Evolutionary conservation across 2,329 filamentous ascomycete species (phyloP).

Genomic region (Aspergillus sergii): DNA sequence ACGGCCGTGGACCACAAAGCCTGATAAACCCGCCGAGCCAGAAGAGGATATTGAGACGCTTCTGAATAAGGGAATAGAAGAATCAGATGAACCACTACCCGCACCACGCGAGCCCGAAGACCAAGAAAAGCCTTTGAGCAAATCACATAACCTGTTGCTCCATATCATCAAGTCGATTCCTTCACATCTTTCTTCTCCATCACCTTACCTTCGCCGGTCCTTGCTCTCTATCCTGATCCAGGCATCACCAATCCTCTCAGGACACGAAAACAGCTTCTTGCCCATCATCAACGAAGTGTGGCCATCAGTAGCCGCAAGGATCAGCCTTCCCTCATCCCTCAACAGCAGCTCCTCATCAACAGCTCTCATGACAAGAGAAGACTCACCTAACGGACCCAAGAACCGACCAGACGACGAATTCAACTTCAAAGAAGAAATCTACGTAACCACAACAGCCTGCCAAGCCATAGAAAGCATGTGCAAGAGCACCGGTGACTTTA

Average conservation of each 20-base stretch:
- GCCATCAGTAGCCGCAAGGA: slow-evolving; percentile 66
- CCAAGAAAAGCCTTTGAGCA: slow-evolving; percentile 64
- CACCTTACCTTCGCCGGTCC: slow-evolving; percentile 74
- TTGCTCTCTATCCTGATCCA: slow-evolving; percentile 76
- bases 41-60: slow-evolving; percentile 1
- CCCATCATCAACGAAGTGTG: slow-evolving; percentile 89
- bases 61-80: slow-evolving; percentile 30
- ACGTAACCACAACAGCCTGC: slow-evolving; percentile 69
- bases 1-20: slow-evolving; percentile 34
- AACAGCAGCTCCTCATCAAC: slow-evolving; percentile 55
- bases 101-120: slow-evolving; percentile 54
- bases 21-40: slow-evolving; percentile 28
- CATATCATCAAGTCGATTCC: slow-evolving; percentile 83
- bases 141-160: slow-evolving; percentile 78
- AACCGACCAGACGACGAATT: slow-evolving; percentile 21
- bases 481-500: slow-evolving; percentile 74
- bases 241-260: slow-evolving; percentile 70
- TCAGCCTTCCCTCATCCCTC: slow-evolving; percentile 50
- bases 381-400: slow-evolving; percentile 47
- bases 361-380: slow-evolving; percentile 23
- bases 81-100: slow-evolving; percentile 38
- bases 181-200: slow-evolving; percentile 85
- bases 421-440: slow-evolving; percentile 43
- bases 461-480: slow-evolving; percentile 71
- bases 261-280: slow-evolving; percentile 79